Evolutionary conservation across 176 grass and related monocot species (phyloP).

Genomic region (Raddia distichophylla): DNA sequence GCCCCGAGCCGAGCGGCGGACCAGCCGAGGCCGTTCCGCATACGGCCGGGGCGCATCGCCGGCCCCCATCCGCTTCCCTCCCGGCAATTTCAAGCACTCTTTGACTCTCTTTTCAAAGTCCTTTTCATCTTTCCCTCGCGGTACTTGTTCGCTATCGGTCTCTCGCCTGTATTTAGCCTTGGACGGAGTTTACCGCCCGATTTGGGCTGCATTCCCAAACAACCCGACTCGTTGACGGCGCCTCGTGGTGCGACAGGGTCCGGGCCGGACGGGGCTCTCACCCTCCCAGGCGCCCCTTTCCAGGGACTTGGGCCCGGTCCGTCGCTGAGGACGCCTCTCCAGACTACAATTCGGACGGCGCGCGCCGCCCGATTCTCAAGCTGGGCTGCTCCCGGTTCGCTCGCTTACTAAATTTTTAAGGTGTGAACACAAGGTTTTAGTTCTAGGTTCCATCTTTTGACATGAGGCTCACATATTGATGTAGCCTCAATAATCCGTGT

Average conservation of each 20-base stretch:
- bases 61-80: constrained; percentile 25
- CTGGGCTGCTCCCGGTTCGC: no score
- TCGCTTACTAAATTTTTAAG: no score
- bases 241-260: constrained; percentile 69
- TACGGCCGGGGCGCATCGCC: constrained; percentile 35
- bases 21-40: no score
- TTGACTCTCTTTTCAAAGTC: constrained; percentile 79
- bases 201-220: constrained; percentile 49
- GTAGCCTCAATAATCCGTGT: no score
- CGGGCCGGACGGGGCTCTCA: constrained; percentile 66
- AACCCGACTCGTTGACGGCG: constrained; percentile 34
- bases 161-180: constrained; percentile 53
- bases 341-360: no score
- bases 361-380: no score
- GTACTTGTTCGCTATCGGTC: constrained; percentile 74
- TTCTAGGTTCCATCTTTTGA: no score
- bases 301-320: no score
- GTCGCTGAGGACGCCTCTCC: no score
- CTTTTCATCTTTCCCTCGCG: constrained; percentile 71
- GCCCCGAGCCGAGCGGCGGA: no score
- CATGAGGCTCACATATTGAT: no score
- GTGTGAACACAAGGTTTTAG: no score
- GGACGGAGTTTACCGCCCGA: constrained; percentile 52
- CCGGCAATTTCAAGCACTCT: constrained; percentile 67
- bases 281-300: constrained; percentile 66